These are phyloP conservation scores for Triticum dicoccoides DNA, from an alignment of 176 grass and related monocot genomes.

Conservation along the genomic window DNA sequence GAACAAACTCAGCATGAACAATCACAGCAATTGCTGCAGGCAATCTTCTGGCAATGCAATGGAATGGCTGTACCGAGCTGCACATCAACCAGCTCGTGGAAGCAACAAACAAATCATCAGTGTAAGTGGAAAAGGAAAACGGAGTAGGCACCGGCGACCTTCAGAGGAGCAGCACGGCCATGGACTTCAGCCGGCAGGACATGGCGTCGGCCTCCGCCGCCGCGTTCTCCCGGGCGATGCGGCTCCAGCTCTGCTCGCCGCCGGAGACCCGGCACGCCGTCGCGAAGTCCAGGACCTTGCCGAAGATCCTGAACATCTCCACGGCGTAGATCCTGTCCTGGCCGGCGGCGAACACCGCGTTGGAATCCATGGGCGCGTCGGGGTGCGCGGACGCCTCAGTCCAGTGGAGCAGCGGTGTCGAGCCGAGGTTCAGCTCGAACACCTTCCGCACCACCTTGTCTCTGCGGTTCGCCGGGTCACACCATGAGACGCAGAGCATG, in stretches of 20 bases:
- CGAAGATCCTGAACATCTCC: conserved; percentile 97
- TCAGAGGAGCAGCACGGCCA: conserved; percentile 60
- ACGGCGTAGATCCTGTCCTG: conserved; percentile 56
- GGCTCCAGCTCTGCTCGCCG: conserved; percentile 49
- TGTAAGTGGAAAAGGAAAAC: not conserved
- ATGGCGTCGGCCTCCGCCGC: conserved; percentile 59
- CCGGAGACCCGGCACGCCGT: conserved; percentile 57
- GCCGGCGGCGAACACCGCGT: conserved; percentile 49
- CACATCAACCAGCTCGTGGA: not conserved
- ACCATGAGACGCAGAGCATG: conserved; percentile 87
- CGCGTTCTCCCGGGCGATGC: conserved; percentile 54
- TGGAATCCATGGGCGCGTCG: conserved; percentile 94
- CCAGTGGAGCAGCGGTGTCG: conserved; percentile 38
- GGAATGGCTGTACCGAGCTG: conserved; percentile 6
- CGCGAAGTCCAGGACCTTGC: conserved; percentile 84
- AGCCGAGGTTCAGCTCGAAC: conserved; percentile 60
- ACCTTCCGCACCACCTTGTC: conserved; percentile 89
- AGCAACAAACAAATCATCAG: conserved; percentile 8
- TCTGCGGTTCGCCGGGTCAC: conserved; percentile 49
- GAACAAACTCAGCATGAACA: not conserved
- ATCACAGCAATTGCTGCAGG: not conserved
- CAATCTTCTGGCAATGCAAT: conserved; percentile 7
- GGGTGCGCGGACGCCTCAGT: conserved; percentile 65
- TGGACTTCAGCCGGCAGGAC: conserved; percentile 74
- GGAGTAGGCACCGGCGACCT: not conserved